A percentile compares a stretch with the other conserved stretches of the same genome.
Conservation (phyloP, 83 land plant genomes). For the Diphasiastrum complanatum region DNA sequence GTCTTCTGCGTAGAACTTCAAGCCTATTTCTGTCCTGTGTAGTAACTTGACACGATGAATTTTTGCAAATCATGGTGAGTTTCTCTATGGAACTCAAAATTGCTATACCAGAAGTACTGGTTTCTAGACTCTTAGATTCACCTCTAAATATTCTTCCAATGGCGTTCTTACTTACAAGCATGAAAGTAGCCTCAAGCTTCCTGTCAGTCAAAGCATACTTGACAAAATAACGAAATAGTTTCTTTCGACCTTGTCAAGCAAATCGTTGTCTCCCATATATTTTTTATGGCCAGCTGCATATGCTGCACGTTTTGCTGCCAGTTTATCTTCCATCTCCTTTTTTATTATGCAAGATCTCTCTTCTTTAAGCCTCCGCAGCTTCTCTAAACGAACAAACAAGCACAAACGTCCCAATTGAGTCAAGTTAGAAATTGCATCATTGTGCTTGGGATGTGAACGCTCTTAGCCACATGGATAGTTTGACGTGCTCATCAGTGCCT, state of each 20-base stretch:
- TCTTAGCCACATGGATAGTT: constrained; percentile 20
- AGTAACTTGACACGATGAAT: not conserved
- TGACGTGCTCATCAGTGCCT: constrained; percentile 16
- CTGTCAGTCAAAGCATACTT: not conserved
- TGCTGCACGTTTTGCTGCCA: constrained; percentile 1
- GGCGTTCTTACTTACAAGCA: not conserved
- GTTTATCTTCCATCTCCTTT: constrained; percentile 3
- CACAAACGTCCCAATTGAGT: too few species aligned
- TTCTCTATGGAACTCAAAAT: not conserved
- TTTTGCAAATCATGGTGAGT: not conserved
- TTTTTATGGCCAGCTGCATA: constrained; percentile 12
- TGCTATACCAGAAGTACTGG: not conserved
- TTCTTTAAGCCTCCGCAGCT: constrained; percentile 20
- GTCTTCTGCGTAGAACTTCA: constrained; percentile 22
- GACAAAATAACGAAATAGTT: not conserved
- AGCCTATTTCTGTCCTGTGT: constrained; percentile 20
- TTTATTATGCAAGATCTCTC: constrained; percentile 18
- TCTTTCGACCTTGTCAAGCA: constrained; percentile 19
- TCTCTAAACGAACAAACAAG: constrained; percentile 12
- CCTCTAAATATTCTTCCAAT: not conserved
- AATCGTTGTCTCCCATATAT: constrained; percentile 5
- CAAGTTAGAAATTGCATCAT: constrained; percentile 22
- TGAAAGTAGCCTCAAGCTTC: not conserved
- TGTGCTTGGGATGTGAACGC: constrained; percentile 14
- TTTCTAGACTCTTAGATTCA: too few species aligned